Percentiles rank a stretch among this genome's conserved stretches.
These are phyloP conservation scores for Acanthamoeba culbertsoni DNA, from an alignment of 208 protist genomes.

Conservation along the genomic window DNA sequence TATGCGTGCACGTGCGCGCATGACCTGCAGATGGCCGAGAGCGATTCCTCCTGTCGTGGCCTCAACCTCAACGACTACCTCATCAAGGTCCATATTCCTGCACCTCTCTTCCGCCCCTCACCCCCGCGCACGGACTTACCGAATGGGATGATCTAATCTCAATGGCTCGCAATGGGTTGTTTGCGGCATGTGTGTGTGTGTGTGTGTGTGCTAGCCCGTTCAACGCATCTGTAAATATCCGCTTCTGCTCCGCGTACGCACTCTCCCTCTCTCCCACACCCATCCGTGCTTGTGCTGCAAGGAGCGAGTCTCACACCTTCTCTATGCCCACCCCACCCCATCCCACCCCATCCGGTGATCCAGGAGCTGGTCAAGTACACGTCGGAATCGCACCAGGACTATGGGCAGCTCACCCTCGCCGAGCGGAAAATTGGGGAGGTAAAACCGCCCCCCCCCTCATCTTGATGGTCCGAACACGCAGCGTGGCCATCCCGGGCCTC, in stretches of 20 bases:
- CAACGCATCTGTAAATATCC: constrained; percentile 35
- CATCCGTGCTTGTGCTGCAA: background rate
- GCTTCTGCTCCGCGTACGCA: background rate
- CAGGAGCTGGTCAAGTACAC: constrained; percentile 4
- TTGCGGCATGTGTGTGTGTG: no score
- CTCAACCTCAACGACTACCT: constrained; percentile 31
- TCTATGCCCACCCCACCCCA: background rate
- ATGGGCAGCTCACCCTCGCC: background rate
- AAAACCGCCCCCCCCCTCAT: background rate
- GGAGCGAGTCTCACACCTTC: background rate
- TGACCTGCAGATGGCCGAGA: background rate
- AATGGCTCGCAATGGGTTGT: no score
- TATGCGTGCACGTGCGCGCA: no score
- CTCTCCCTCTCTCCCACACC: background rate
- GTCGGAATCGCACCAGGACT: background rate
- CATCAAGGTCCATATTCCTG: background rate
- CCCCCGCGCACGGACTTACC: background rate
- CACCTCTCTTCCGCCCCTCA: background rate
- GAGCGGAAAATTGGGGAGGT: constrained; percentile 12
- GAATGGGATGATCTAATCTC: no score
- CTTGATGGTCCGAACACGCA: background rate
- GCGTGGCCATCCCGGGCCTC: background rate
- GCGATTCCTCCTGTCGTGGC: background rate
- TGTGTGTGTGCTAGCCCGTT: background rate
- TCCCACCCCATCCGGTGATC: background rate